phyloP scores from a whole-genome alignment of 345 rosid genomes.

The Eucalyptus marginata region DNA sequence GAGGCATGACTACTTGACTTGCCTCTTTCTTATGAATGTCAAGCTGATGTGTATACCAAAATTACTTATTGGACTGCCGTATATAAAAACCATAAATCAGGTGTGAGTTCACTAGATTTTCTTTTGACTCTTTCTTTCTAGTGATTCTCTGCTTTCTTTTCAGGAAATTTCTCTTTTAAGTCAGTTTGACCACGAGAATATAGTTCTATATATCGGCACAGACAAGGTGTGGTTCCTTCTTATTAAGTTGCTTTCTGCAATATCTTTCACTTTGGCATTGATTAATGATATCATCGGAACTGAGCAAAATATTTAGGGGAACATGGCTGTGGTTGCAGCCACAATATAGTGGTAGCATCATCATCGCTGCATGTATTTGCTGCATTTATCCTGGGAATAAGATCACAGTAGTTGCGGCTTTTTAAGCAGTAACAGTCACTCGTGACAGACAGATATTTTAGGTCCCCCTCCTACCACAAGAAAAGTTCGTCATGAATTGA shows the following conservation, averaged over 20 bases:
- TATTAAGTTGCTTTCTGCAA: background rate
- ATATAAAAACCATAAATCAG: too few relatives aligned
- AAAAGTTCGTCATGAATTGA: background rate
- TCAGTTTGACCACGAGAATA: constrained; percentile 77
- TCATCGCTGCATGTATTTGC: background rate
- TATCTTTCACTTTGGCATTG: background rate
- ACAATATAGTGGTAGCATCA: background rate
- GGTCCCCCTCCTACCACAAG: background rate
- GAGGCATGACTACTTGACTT: background rate
- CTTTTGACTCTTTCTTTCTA: background rate
- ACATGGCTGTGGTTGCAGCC: background rate
- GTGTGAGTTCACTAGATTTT: background rate
- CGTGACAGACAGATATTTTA: background rate
- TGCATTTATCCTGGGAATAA: background rate
- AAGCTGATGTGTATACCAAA: background rate
- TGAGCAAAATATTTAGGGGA: background rate
- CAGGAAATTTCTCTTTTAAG: constrained; percentile 89
- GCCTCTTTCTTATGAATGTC: background rate
- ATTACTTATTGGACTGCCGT: background rate
- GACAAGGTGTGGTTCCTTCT: constrained; percentile 34
- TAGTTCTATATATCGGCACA: constrained; percentile 75
- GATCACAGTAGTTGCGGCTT: background rate
- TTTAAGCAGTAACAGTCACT: background rate
- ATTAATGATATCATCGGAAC: background rate
- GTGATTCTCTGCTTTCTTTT: background rate